phyloP scores from a whole-genome alignment of 2,329 filamentous ascomycete genomes.

The Karstenula rhodostoma region DNA sequence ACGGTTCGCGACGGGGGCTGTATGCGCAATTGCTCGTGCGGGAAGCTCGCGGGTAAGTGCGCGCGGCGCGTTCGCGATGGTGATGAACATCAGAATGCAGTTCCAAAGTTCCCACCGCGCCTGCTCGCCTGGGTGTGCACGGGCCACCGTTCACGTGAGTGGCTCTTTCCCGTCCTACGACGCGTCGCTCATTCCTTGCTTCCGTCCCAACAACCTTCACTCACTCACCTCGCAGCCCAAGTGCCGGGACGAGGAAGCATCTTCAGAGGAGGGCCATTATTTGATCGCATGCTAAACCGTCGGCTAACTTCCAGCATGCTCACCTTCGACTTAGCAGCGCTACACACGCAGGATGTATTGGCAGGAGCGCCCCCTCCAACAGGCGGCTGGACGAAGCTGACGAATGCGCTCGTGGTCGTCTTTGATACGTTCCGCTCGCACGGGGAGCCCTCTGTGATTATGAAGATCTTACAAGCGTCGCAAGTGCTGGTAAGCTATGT shows the following conservation, averaged over 20 bases:
- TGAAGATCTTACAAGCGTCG: constrained; percentile 53
- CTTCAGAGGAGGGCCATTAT: neutral
- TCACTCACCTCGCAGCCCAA: neutral
- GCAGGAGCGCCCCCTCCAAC: constrained; percentile 27
- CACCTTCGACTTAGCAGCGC: constrained; percentile 41
- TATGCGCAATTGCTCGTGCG: constrained; percentile 33
- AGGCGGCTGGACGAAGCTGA: constrained; percentile 49
- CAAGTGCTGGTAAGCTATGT: constrained; percentile 52
- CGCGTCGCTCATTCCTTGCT: constrained; percentile 25
- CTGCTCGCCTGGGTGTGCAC: constrained; percentile 14
- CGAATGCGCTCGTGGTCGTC: constrained; percentile 40
- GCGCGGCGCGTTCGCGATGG: constrained; percentile 44
- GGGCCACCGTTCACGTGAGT: constrained; percentile 29
- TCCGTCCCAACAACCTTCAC: constrained; percentile 10
- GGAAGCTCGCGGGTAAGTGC: constrained; percentile 28
- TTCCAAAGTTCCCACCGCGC: constrained; percentile 30
- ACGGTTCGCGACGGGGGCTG: constrained; percentile 27
- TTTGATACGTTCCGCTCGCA: constrained; percentile 42
- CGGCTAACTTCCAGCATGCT: constrained; percentile 32
- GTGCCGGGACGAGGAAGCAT: neutral
- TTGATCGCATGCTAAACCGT: constrained; percentile 24
- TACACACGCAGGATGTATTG: constrained; percentile 46
- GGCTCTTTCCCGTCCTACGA: neutral
- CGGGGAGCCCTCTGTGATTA: constrained; percentile 35
- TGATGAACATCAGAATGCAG: constrained; percentile 43